Base-by-base conservation (phyloP, 139 green algal genomes). In the Pseudopediastrum boryanum region DNA sequence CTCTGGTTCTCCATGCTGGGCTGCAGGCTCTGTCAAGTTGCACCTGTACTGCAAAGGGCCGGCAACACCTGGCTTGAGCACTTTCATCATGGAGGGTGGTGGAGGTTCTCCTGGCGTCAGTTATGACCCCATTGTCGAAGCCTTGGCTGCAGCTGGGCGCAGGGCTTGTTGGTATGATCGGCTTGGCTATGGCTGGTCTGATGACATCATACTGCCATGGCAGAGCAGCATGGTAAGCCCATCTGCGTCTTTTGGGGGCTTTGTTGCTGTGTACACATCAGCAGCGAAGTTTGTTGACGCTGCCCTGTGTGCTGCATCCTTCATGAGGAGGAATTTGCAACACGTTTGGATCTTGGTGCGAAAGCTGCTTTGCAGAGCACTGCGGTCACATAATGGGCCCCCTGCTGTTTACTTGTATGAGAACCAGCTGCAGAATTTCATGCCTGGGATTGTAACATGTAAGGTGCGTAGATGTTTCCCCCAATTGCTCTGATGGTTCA, bases 31-130 rank as follows among this genome's bases (percentile, higher is more conserved):
- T n/a, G n/a, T n/a, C n/a, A n/a, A n/a, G n/a, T 64, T 75, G 29
- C 68, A 75, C 44, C 62, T 75, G 68, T 3, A 35, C 31, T 75
- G 68, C 68, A 62, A 63, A 21, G 68, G 68, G 7, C 68, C 68
- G 38, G 13, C 13, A 12, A 75, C 43, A 6, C 44, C 68, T 9
- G 44, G 68, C 12, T 48, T 75, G 41, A 75, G 68, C 68, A 75
- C 68, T 6, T 75, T 75, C 29, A 29, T 75, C 9, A 29, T 75
- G 27, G 68, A 75, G 46, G 68, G 13, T 5, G 68, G 68, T 44
- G 68, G 46, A 23, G 68, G 68, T 21, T 62, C 68, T 5, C 68
- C 68, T 29, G 68, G 68, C 46, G 25, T 75, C 36, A 27, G 36
- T 19, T 75, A 75, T 48, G 68, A 46, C 2, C 46, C n/a, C 2